phyloP scores from a whole-genome alignment of 805 yeast species.

The Hanseniaspora lachancei region DNA sequence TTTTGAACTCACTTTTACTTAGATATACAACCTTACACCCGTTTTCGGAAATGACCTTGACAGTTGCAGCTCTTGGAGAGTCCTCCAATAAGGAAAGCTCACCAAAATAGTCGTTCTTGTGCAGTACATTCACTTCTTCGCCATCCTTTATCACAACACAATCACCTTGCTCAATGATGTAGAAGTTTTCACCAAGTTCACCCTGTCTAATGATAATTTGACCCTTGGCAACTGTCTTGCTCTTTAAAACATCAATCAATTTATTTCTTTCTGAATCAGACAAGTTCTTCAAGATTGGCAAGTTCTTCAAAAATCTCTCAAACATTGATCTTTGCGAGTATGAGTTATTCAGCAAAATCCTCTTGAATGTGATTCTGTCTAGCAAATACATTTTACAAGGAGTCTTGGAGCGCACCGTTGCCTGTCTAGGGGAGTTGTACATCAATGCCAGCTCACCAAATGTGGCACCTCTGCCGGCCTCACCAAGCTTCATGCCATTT shows the following conservation, averaged over 20 bases:
- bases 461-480: constrained; percentile 74
- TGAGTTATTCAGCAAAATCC: constrained; percentile 81
- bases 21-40: constrained; percentile 79
- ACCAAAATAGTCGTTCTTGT: constrained; percentile 88
- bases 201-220: constrained; percentile 74
- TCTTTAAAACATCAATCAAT: constrained; percentile 85
- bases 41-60: constrained; percentile 46
- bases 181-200: constrained; percentile 66
- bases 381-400: constrained; percentile 79
- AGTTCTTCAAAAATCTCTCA: constrained; percentile 75
- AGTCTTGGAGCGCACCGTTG: constrained; percentile 66
- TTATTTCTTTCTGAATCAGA: constrained; percentile 74
- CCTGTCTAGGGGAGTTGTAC: constrained; percentile 97
- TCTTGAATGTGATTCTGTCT: constrained; percentile 84
- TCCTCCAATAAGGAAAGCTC: constrained; percentile 89
- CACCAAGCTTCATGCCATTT: constrained; percentile 49
- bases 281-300: constrained; percentile 63
- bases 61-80: constrained; percentile 87
- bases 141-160: constrained; percentile 57
- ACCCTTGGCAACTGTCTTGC: constrained; percentile 59
- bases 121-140: constrained; percentile 38
- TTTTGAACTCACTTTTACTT: constrained; percentile 83
- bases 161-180: constrained; percentile 64
- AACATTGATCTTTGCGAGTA: constrained; percentile 81
- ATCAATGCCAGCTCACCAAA: constrained; percentile 95